A percentile compares a stretch with the other conserved stretches of the same genome.
Conservation (phyloP, 2,329 filamentous ascomycete species). For the Pseudogymnoascus sp. region DNA sequence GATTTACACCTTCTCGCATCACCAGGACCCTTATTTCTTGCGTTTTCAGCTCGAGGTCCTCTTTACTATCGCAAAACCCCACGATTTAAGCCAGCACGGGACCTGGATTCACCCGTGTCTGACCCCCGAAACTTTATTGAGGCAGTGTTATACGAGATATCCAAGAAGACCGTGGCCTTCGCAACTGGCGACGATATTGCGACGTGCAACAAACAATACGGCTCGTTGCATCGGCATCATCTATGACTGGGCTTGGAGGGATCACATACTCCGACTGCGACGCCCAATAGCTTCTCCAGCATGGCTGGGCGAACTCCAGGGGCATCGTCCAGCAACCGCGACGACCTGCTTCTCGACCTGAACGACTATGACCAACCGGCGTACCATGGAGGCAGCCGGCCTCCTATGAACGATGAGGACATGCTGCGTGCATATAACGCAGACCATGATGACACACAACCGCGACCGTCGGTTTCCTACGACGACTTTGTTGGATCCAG, state of each 20-base stretch:
- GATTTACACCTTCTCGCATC: neutral
- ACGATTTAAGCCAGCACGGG: neutral
- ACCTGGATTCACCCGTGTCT: neutral
- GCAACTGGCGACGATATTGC: neutral
- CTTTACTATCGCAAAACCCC: neutral
- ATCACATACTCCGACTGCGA: conserved; percentile 17
- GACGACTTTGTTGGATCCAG: conserved; percentile 80
- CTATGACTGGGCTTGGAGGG: neutral
- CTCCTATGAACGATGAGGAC: conserved; percentile 74
- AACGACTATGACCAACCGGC: conserved; percentile 56
- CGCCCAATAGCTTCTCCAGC: conserved; percentile 29
- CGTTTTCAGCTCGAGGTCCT: neutral
- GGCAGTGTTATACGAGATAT: conserved; percentile 3
- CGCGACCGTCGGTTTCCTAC: conserved; percentile 83
- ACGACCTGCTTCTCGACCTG: conserved; percentile 65
- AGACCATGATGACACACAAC: conserved; percentile 50
- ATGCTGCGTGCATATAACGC: conserved; percentile 63
- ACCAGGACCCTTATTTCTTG: neutral
- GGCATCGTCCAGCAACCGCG: conserved; percentile 36
- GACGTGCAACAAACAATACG: neutral
- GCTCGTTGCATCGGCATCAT: neutral
- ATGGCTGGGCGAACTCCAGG: conserved; percentile 55
- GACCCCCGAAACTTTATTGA: neutral
- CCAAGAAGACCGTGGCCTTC: neutral
- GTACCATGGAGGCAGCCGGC: conserved; percentile 69